Evolutionary conservation across 2,329 filamentous ascomycete genomes (phyloP), one percentile per base, ranked within the genome.

Genomic region (Colletotrichum acutatum): DNA sequence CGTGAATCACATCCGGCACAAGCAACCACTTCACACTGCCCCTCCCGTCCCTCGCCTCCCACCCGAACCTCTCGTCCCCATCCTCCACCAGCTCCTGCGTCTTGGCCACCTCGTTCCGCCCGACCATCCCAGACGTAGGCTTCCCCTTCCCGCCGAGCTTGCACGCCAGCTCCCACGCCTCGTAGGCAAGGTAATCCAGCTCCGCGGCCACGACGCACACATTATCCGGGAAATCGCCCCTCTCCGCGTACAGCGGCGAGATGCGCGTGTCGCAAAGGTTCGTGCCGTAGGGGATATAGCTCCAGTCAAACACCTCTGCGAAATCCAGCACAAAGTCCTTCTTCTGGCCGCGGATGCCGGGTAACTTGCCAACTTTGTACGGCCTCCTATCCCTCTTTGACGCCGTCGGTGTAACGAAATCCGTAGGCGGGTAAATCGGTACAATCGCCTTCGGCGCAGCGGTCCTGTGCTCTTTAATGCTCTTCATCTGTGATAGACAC

Each of bases 1-100:
- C 84, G 65, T 85, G 83, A 16, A 84, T 34, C 53, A 80, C 80
- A 68, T 86, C 84, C 5, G 84, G 84, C 19, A 86, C 80, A 4
- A 85, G 77, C 74, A 86, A 68, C 83, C 83, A 85, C 63, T 80
- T 80, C 30, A 84, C 80, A 61, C 80, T 80, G 1, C 75, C 76
- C 75, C 14, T 62, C 64, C 74, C 76, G 2, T 69, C 71, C 66
- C 71, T 64, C 46, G 79, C 79, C 74, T 83, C 80, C 75, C 83
- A 84, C 5, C 77, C 77, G 65, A 82, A 84, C 42, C 79, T 75
- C 77, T 83, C 82, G 66, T 84, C 81, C 60, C 56, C 65, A 4
- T 71, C 59, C 70, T 78, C 78, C 26, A 49, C 42, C 7, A 80
- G 71, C 71, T 76, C 74, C 60, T 61, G 58, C 62, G 62, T 61